A percentile compares a stretch with the other conserved stretches of the same genome.
Evolutionary conservation across 108 stramenopile genomes (phyloP).

Genomic region (Nannochloropsis gaditana): DNA sequence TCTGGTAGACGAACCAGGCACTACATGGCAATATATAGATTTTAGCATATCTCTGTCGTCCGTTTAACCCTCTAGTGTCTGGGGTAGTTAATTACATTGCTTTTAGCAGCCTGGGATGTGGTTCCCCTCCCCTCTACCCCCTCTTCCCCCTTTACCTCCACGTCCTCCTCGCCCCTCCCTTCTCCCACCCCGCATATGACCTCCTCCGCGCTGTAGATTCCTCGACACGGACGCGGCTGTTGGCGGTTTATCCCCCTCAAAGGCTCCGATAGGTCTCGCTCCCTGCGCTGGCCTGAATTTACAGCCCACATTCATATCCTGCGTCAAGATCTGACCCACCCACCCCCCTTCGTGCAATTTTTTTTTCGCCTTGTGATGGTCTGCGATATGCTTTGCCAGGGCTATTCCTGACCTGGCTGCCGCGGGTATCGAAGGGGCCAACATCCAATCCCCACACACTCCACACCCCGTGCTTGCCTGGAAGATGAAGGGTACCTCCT

Average conservation of each 20-base stretch:
- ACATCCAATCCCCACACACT: conserved; percentile 7
- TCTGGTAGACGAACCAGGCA: no score
- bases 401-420: neutral
- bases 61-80: no score
- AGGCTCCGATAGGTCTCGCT: neutral
- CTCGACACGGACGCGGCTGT: neutral
- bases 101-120: neutral
- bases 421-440: conserved; percentile 2
- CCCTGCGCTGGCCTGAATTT: neutral
- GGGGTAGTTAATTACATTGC: no score
- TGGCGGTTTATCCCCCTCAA: neutral
- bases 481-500: neutral
- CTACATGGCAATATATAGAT: no score
- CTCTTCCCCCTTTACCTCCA: neutral
- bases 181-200: neutral
- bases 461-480: neutral
- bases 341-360: neutral
- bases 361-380: neutral
- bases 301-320: neutral
- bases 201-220: neutral
- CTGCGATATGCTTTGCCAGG: neutral
- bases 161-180: neutral
- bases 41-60: no score
- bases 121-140: neutral
- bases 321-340: neutral